Conservation (phyloP, 805 yeast genomes). For the Candida orba region DNA sequence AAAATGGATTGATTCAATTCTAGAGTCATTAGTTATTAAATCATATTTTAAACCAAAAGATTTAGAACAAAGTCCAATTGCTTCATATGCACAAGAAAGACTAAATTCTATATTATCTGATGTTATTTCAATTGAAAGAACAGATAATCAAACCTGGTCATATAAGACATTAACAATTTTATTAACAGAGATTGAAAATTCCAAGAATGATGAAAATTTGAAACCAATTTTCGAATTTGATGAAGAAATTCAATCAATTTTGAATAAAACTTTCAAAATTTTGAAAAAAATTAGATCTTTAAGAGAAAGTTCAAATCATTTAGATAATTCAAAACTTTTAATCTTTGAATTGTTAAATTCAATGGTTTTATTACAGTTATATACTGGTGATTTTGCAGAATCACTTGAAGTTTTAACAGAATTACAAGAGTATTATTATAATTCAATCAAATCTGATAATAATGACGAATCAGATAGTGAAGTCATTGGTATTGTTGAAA, state of each 20-base stretch:
- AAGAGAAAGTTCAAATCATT: constrained; percentile 24
- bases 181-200: constrained; percentile 20
- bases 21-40: constrained; percentile 25
- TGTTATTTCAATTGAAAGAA: constrained; percentile 37
- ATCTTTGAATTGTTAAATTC: constrained; percentile 76
- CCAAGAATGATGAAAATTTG: constrained; percentile 4
- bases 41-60: constrained; percentile 25
- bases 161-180: constrained; percentile 39
- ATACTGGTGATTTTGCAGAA: constrained; percentile 61
- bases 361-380: constrained; percentile 69
- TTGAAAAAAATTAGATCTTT: constrained; percentile 37
- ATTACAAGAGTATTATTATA: constrained; percentile 51
- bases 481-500: constrained; percentile 49
- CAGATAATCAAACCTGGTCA: constrained; percentile 54
- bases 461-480: constrained; percentile 28
- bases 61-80: constrained; percentile 24
- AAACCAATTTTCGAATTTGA: constrained; percentile 42
- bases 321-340: constrained; percentile 33
- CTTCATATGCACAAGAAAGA: constrained; percentile 48
- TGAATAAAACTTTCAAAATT: constrained; percentile 40
- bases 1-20: constrained; percentile 25
- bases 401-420: constrained; percentile 71
- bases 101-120: constrained; percentile 62
- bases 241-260: constrained; percentile 44
- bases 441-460: constrained; percentile 28